Conservation (phyloP, 345 rosid species). For the Pistacia atlantica region DNA sequence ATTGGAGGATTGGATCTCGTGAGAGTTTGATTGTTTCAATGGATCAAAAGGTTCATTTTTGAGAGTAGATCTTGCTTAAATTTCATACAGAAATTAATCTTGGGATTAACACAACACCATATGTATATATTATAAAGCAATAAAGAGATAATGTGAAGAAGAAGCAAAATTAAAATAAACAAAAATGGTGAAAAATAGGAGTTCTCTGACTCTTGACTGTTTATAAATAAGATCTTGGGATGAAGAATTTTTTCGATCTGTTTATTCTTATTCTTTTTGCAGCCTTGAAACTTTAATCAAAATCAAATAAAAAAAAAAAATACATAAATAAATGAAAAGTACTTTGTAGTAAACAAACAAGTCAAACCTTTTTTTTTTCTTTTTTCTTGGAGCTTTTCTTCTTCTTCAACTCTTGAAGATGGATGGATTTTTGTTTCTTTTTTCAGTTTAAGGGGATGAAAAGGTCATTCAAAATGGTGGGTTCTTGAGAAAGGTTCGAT, state of each 20-base stretch:
- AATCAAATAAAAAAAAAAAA: slow-evolving; percentile 25
- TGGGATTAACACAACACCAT: slow-evolving; percentile 43
- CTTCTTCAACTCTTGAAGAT: not conserved
- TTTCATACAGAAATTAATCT: slow-evolving; percentile 33
- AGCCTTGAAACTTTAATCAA: slow-evolving; percentile 35
- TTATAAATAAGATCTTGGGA: slow-evolving; percentile 49
- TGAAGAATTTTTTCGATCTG: slow-evolving; percentile 40
- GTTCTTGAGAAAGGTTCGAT: slow-evolving; percentile 14
- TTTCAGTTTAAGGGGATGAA: not conserved
- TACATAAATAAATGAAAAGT: slow-evolving; percentile 7
- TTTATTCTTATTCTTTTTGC: slow-evolving; percentile 58
- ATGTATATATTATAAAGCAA: not conserved
- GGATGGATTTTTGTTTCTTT: not conserved
- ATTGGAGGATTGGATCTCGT: slow-evolving; percentile 72
- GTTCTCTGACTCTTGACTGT: slow-evolving; percentile 50
- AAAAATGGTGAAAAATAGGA: slow-evolving; percentile 30
- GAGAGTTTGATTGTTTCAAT: slow-evolving; percentile 58
- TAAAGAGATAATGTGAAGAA: slow-evolving; percentile 14
- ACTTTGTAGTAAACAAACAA: slow-evolving; percentile 19
- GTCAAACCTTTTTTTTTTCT: slow-evolving; percentile 45
- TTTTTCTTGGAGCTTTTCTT: slow-evolving; percentile 11
- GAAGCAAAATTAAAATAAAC: slow-evolving; percentile 10
- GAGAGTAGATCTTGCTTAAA: slow-evolving; percentile 52
- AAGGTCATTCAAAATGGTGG: not conserved
- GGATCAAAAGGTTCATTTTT: slow-evolving; percentile 16